A percentile compares a stretch with the other conserved stretches of the same genome.
phyloP scores from a whole-genome alignment of 768 basidiomycete genomes.

The Trametes meyenii region DNA sequence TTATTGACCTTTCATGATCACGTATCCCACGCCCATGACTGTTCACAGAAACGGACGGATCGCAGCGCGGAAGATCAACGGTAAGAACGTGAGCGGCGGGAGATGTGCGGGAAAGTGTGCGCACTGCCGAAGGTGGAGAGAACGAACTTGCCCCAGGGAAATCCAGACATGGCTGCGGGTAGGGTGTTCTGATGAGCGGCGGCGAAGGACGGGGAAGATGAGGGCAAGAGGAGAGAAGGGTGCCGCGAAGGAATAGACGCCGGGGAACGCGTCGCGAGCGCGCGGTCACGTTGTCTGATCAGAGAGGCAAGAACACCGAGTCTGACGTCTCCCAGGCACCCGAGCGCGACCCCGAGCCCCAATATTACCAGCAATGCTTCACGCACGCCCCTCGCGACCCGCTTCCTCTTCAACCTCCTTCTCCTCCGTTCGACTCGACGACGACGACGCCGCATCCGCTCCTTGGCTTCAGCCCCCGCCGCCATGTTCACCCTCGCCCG shows the following conservation, averaged over 20 bases:
- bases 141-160: slow-evolving; percentile 37
- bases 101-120: slow-evolving; percentile 10
- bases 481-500: slow-evolving; percentile 18
- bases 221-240: neutral
- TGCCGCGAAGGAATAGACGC: neutral
- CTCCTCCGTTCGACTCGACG: neutral
- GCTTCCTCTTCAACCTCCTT: slow-evolving; percentile 1
- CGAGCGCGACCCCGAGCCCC: too few species aligned
- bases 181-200: neutral
- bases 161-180: slow-evolving; percentile 27
- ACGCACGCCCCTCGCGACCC: neutral
- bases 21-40: slow-evolving; percentile 40
- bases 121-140: slow-evolving; percentile 34
- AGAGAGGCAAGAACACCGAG: too few species aligned
- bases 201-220: neutral
- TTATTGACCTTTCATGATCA: slow-evolving; percentile 34
- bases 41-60: neutral
- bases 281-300: neutral
- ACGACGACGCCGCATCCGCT: slow-evolving; percentile 2
- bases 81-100: neutral
- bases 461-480: slow-evolving; percentile 6
- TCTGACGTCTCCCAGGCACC: too few species aligned
- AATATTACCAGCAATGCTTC: too few species aligned
- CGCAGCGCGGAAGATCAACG: neutral
- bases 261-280: neutral